Conservation (phyloP, 768 basidiomycete species). For the Dendrothele bispora region DNA sequence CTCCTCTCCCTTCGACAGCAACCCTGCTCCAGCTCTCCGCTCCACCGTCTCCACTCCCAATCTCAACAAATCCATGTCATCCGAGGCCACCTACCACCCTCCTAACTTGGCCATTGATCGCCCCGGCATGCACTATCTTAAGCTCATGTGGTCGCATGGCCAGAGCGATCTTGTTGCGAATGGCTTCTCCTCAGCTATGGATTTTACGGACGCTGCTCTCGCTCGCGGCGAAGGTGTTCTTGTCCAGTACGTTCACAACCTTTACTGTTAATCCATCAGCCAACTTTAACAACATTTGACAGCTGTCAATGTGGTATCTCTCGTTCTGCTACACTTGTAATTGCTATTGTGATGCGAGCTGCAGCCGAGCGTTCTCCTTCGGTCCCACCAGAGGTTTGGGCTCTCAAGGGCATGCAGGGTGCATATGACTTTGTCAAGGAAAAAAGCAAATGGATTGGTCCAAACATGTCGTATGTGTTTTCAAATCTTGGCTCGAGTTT, state of each 20-base stretch:
- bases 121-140: conserved; percentile 84
- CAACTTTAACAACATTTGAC: conserved; percentile 18
- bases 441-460: conserved; percentile 85
- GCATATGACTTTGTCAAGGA: conserved; percentile 89
- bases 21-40: conserved; percentile 48
- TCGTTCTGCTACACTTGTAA: conserved; percentile 85
- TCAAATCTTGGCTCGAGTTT: conserved; percentile 14
- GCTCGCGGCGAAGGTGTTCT: conserved; percentile 77
- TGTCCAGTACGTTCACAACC: conserved; percentile 67
- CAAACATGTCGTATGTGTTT: conserved; percentile 87
- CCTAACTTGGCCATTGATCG: conserved; percentile 68
- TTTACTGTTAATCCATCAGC: conserved; percentile 7
- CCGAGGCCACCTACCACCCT: conserved; percentile 60
- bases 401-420: conserved; percentile 84
- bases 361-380: conserved; percentile 65
- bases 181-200: conserved; percentile 80
- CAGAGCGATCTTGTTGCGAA: conserved; percentile 80
- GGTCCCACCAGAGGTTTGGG: conserved; percentile 76
- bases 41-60: conserved; percentile 70
- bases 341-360: conserved; percentile 93
- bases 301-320: conserved; percentile 96
- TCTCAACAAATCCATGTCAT: conserved; percentile 37
- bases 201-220: conserved; percentile 77
- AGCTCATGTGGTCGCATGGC: conserved; percentile 92
- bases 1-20: conserved; percentile 60